A percentile compares a stretch with the other conserved stretches of the same genome.
These are phyloP conservation scores for Rhodosporidiobolus odoratus DNA, from an alignment of 768 basidiomycete species.

Conservation along the genomic window DNA sequence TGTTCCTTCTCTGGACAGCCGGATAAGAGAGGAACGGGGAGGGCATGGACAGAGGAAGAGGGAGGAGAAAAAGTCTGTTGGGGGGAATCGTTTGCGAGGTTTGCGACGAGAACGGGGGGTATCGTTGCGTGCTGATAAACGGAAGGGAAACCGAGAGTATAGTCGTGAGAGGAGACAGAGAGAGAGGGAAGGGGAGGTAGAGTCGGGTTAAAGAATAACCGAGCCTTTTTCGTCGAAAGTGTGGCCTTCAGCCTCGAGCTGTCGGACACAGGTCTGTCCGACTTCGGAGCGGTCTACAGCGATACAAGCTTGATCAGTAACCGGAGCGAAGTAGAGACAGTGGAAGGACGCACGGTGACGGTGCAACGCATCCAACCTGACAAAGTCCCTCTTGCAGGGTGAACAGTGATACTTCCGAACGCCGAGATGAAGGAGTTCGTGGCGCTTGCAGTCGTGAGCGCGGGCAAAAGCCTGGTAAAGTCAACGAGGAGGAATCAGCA, in stretches of 20 bases:
- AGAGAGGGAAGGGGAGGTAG: not conserved
- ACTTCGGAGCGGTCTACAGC: constrained; percentile 35
- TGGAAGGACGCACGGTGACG: constrained; percentile 66
- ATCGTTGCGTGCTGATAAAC: too few relatives aligned
- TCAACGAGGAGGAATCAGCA: not conserved
- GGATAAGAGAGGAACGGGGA: too few relatives aligned
- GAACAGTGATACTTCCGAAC: constrained; percentile 79
- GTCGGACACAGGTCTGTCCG: constrained; percentile 34
- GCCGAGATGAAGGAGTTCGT: constrained; percentile 89
- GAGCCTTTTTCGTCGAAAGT: constrained; percentile 27
- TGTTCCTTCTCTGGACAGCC: too few relatives aligned
- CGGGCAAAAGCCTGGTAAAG: constrained; percentile 62
- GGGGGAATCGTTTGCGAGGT: too few relatives aligned
- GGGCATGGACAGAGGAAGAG: too few relatives aligned
- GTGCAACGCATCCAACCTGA: constrained; percentile 89
- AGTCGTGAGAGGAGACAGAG: not conserved
- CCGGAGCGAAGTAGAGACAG: not conserved
- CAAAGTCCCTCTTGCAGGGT: constrained; percentile 88
- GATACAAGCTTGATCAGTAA: not conserved
- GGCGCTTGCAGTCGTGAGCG: constrained; percentile 94
- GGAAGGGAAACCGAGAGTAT: not conserved
- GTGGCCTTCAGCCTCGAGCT: constrained; percentile 25
- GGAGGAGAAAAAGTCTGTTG: too few relatives aligned
- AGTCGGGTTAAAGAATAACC: not conserved
- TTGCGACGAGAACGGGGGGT: too few relatives aligned